Percentiles rank a stretch among this genome's conserved stretches.
Conservation (phyloP, 495 filamentous ascomycete species). For the Aspergillus steynii region DNA sequence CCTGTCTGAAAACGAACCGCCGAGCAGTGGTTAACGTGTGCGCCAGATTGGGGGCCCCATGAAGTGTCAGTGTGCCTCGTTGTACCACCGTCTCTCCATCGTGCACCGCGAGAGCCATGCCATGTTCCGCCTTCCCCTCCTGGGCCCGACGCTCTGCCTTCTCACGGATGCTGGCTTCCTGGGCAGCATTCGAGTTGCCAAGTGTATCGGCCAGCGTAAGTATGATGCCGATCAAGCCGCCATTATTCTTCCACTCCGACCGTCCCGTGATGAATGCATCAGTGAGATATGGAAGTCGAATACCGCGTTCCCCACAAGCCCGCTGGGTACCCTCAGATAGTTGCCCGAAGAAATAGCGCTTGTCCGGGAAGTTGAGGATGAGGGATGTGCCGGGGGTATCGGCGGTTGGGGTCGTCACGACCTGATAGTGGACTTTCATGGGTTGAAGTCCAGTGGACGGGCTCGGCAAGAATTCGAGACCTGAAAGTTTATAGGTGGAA, state of each 20-base stretch:
- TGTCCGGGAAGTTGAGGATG: constrained; percentile 72
- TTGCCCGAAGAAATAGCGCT: constrained; percentile 87
- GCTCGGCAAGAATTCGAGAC: constrained; percentile 8
- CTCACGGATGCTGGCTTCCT: constrained; percentile 28
- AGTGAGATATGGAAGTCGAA: constrained; percentile 57
- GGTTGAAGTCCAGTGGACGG: constrained; percentile 15
- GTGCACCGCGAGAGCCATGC: constrained; percentile 7
- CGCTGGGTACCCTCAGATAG: constrained; percentile 83
- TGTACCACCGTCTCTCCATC: constrained; percentile 14
- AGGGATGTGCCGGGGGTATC: constrained; percentile 84
- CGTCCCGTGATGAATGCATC: constrained; percentile 81
- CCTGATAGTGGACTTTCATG: constrained; percentile 72
- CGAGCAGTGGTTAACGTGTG: constrained; percentile 81
- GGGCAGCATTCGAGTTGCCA: constrained; percentile 29
- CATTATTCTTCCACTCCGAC: constrained; percentile 71
- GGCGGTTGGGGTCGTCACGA: constrained; percentile 81
- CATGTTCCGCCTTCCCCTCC: constrained; percentile 15
- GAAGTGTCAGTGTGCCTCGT: constrained; percentile 57
- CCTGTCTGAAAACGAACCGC: constrained; percentile 83
- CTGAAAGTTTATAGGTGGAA: constrained; percentile 11
- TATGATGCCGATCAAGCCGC: constrained; percentile 82
- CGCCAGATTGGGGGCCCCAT: constrained; percentile 74
- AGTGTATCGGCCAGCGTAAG: constrained; percentile 73
- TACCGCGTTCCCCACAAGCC: constrained; percentile 63
- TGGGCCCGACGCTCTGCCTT: constrained; percentile 33